These are phyloP conservation scores for Mycosphaerelloides madeirae DNA, from an alignment of 2,329 filamentous ascomycete genomes.

Conservation along the genomic window DNA sequence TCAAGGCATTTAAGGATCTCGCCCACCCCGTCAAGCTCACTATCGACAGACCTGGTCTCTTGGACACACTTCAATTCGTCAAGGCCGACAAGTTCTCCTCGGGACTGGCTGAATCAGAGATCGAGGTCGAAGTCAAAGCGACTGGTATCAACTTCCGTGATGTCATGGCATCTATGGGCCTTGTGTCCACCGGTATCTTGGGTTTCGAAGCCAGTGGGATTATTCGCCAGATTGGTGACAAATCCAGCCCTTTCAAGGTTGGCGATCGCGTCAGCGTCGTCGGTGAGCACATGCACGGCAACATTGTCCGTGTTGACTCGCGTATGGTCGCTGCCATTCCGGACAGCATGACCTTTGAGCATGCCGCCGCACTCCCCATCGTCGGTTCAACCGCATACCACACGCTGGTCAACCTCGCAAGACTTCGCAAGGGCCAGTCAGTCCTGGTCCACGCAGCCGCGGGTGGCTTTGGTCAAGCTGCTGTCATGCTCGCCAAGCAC, in stretches of 20 bases:
- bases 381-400: slow-evolving; percentile 26
- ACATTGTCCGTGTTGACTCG: slow-evolving; percentile 1
- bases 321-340: slow-evolving; percentile 11
- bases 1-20: too few species aligned
- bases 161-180: slow-evolving; percentile 18
- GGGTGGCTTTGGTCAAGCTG: slow-evolving; percentile 15
- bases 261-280: slow-evolving; percentile 16
- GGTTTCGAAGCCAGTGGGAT: slow-evolving; percentile 12
- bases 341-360: slow-evolving; percentile 18
- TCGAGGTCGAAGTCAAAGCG: neutral
- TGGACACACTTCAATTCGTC: slow-evolving; percentile 22
- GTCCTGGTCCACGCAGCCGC: slow-evolving; percentile 34
- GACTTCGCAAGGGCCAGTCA: slow-evolving; percentile 25
- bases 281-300: slow-evolving; percentile 11
- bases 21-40: slow-evolving; percentile 8
- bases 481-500: slow-evolving; percentile 23
- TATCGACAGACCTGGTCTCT: slow-evolving; percentile 15
- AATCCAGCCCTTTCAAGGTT: slow-evolving; percentile 1
- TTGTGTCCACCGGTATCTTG: slow-evolving; percentile 5
- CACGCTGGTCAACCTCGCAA: slow-evolving; percentile 24
- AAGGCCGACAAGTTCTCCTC: slow-evolving; percentile 6
- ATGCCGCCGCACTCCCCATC: slow-evolving; percentile 23
- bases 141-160: slow-evolving; percentile 22
- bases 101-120: neutral
- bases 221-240: neutral